Conservation (phyloP, 805 yeast species). For the Blastobotrys attinorum region DNA sequence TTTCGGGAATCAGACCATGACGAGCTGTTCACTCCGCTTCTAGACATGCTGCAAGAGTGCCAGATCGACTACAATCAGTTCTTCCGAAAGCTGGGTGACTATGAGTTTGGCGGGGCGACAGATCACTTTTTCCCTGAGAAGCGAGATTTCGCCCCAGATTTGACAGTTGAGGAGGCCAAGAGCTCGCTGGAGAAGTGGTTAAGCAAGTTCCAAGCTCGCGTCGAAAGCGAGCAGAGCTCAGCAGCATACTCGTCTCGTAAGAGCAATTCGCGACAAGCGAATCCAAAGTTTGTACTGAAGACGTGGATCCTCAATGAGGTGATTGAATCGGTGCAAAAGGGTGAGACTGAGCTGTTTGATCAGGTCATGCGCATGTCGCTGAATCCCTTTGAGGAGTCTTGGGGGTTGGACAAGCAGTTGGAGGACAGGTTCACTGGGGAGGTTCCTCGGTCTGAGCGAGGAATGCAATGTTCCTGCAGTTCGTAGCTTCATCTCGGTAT, state of each 20-base stretch:
- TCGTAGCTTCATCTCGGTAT: constrained; percentile 15
- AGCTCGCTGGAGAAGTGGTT: constrained; percentile 50
- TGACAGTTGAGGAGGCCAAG: constrained; percentile 29
- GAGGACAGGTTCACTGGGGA: constrained; percentile 47
- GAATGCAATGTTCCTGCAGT: constrained; percentile 68
- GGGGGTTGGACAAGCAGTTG: constrained; percentile 61
- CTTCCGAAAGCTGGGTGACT: constrained; percentile 54
- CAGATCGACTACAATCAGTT: constrained; percentile 75
- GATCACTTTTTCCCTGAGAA: constrained; percentile 28
- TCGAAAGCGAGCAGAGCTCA: constrained; percentile 31
- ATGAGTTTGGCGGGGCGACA: constrained; percentile 27
- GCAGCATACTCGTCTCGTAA: constrained; percentile 36
- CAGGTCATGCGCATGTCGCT: constrained; percentile 65
- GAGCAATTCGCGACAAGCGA: constrained; percentile 38
- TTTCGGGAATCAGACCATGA: constrained; percentile 32
- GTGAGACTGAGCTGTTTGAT: constrained; percentile 45
- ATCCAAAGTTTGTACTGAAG: constrained; percentile 78
- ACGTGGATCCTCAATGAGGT: constrained; percentile 86
- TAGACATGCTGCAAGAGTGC: constrained; percentile 51
- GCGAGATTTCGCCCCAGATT: constrained; percentile 26
- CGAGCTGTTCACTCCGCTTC: constrained; percentile 46
- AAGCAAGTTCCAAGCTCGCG: constrained; percentile 36
- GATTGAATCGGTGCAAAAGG: constrained; percentile 45
- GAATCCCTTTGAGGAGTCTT: constrained; percentile 58
- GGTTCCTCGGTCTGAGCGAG: constrained; percentile 44